Evolutionary conservation across 306 rosid species (phyloP).

Genomic region (Sicyos baderoa): DNA sequence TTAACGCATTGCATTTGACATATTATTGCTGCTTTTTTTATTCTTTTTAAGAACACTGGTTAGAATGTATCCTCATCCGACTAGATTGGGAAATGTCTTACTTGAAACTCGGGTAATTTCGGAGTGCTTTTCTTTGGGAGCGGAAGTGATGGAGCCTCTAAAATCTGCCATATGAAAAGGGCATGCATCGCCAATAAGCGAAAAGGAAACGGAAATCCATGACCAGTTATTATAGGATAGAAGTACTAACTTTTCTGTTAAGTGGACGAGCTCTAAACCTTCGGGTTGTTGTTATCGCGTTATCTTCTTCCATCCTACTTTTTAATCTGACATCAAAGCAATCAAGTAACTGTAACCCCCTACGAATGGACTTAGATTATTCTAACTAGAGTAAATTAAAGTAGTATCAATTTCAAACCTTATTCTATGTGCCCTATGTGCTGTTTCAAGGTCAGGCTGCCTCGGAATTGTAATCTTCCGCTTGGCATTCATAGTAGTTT

Average conservation of each 20-base stretch:
- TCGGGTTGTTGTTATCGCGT: slow-evolving; percentile 30
- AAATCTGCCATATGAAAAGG: slow-evolving; percentile 50
- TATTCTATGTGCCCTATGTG: slow-evolving; percentile 62
- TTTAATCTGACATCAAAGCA: slow-evolving; percentile 45
- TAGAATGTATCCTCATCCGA: background rate
- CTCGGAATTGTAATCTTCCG: slow-evolving; percentile 73
- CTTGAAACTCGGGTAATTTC: slow-evolving; percentile 81
- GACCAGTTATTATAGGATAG: slow-evolving; percentile 1
- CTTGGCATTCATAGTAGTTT: slow-evolving; percentile 37
- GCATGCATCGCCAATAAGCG: slow-evolving; percentile 19
- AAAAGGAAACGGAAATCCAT: slow-evolving; percentile 13
- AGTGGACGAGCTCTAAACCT: slow-evolving; percentile 85
- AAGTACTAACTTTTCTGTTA: slow-evolving; percentile 77
- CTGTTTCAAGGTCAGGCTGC: slow-evolving; percentile 84
- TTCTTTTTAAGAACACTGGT: background rate
- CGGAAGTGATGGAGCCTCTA: slow-evolving; percentile 75
- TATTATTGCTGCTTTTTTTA: too few relatives aligned
- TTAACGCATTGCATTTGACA: too few relatives aligned
- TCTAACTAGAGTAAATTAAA: background rate
- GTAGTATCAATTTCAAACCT: slow-evolving; percentile 48
- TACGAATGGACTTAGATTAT: background rate
- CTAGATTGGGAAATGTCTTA: slow-evolving; percentile 22
- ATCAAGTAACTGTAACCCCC: slow-evolving; percentile 4
- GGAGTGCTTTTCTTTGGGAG: slow-evolving; percentile 66
- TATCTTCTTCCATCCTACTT: slow-evolving; percentile 43